These are phyloP conservation scores for Yamadazyma ubonensis DNA, from an alignment of 805 yeast genomes.

Conservation along the genomic window DNA sequence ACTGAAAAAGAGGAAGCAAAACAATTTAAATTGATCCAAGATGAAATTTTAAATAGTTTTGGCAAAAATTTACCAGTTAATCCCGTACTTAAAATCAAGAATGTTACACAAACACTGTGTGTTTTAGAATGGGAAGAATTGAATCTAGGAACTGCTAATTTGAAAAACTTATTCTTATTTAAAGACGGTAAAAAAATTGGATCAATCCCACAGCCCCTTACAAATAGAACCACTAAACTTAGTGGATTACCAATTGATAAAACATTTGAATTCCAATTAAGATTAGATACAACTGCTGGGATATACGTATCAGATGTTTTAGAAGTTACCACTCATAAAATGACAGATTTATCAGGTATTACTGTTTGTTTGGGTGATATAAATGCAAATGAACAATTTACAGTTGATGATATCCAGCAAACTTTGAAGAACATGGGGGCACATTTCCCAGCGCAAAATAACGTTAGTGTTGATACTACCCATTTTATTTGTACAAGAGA, in stretches of 20 bases:
- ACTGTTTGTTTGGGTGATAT: constrained; percentile 87
- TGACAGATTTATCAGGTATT: constrained; percentile 94
- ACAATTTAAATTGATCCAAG: constrained; percentile 65
- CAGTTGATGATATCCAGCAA: constrained; percentile 53
- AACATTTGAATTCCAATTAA: constrained; percentile 72
- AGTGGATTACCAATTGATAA: constrained; percentile 91
- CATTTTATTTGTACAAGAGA: constrained; percentile 75
- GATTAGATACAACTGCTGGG: constrained; percentile 90
- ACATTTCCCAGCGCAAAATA: constrained; percentile 59
- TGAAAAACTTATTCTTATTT: constrained; percentile 73
- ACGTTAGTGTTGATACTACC: constrained; percentile 86
- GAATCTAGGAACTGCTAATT: constrained; percentile 75
- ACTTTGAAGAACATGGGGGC: constrained; percentile 77
- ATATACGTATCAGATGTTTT: constrained; percentile 64
- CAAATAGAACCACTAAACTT: constrained; percentile 77
- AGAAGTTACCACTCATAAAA: constrained; percentile 81
- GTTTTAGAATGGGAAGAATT: constrained; percentile 93
- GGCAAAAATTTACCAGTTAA: constrained; percentile 69
- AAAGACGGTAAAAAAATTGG: constrained; percentile 76
- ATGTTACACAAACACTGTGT: constrained; percentile 91
- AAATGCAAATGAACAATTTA: constrained; percentile 50
- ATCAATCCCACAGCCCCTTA: constrained; percentile 76
- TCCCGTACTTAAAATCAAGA: constrained; percentile 68
- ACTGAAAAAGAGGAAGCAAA: constrained; percentile 61
- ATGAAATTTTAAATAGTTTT: constrained; percentile 66